phyloP scores from a whole-genome alignment of 495 filamentous ascomycete species.

The Podospora pseudocomata region DNA sequence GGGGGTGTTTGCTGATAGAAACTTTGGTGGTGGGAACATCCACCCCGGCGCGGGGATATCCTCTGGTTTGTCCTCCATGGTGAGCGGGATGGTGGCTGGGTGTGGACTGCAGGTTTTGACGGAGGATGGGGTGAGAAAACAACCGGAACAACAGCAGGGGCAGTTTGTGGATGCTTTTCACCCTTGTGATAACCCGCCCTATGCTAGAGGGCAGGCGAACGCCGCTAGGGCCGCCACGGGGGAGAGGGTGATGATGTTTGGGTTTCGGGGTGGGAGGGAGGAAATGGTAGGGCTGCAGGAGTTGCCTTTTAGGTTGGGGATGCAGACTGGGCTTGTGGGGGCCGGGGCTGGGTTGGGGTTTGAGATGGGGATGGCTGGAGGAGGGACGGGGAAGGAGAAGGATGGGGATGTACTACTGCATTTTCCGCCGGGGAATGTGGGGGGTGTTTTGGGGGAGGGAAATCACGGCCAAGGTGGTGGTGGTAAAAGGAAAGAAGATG shows the following conservation, averaged over 20 bases:
- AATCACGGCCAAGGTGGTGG: neutral
- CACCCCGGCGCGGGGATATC: too few species aligned
- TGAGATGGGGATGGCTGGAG: too few species aligned
- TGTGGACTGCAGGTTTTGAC: neutral
- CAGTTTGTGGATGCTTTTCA: neutral
- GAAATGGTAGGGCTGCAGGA: neutral
- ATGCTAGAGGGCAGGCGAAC: too few species aligned
- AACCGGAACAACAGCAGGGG: neutral
- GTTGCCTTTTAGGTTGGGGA: neutral
- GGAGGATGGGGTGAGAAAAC: too few species aligned
- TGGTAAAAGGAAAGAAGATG: neutral
- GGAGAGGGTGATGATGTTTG: neutral
- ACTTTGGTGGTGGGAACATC: too few species aligned
- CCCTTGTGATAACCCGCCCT: neutral
- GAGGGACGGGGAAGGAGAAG: neutral
- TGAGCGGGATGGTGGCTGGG: neutral
- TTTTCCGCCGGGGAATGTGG: neutral
- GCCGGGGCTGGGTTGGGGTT: neutral
- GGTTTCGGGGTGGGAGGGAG: neutral
- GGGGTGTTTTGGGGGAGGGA: neutral
- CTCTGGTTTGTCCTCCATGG: neutral
- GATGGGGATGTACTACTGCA: neutral
- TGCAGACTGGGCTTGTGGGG: neutral
- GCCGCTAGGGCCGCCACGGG: too few species aligned
- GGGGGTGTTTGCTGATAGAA: neutral